Base-by-base conservation (phyloP, 2,329 filamentous ascomycete genomes). In the Balansia obtecta region DNA sequence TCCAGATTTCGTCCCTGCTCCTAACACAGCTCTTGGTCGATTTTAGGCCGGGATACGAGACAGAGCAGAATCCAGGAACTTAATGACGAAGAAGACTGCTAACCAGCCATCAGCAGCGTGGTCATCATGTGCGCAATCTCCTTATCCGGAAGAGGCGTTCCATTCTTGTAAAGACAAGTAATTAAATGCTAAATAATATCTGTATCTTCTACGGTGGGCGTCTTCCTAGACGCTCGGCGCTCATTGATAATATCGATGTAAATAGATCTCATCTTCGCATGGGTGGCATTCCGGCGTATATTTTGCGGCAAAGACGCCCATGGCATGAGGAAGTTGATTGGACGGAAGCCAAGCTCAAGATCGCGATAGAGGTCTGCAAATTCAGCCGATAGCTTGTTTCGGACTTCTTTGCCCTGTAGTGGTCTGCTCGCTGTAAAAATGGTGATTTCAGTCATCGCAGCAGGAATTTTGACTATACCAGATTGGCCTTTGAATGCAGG, bases 111-210 rank as follows among this genome's bases (percentile, higher is more conserved):
- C 48, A 91, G 75, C 15, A 91, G 74, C 0, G 86, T 85, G 60
- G 91, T 91, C 86, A 91, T 89, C 74, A 91, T 86, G 66, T 88
- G 82, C 0, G 86, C 85, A 48, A 91, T 80, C 62, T 91, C 86
- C 57, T 81, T 76, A 63, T 91, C 86, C 0, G 86, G 82, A 1
- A 90, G 68, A 0, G 73, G 68, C 11, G 70, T 74, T 45, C 86
- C 86, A 57, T 86, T 74, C 68, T 89, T 89, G 76, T 91, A 91
- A 11, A 69, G 75, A 63, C 82, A 85, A 56, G 75, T 72, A 85
- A 90, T 89, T 50, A 91, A 66, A 63, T 90, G 86, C 73, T 76
- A 83, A 62, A 90, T 87, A 80, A 90, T 90, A 63, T 90, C 73
- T 0, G 71, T 69, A 16, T 78, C 72, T 33, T 64, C 61, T 52